A percentile compares a stretch with the other conserved stretches of the same genome.
Conservation (phyloP, 2,329 filamentous ascomycete species). For the Cercospora brassicicola region DNA sequence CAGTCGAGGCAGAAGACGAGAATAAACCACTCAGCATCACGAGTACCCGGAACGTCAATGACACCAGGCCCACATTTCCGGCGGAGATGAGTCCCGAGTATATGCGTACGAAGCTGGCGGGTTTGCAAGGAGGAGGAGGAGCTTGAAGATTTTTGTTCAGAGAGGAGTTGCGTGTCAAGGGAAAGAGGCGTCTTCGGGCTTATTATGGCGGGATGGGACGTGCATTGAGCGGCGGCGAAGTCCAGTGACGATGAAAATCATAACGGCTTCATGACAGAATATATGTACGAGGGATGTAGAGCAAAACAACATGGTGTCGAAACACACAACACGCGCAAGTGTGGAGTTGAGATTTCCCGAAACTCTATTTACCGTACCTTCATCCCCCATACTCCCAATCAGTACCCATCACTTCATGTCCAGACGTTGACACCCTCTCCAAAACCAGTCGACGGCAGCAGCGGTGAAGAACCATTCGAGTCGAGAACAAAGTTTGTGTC, state of each 20-base stretch:
- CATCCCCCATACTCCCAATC: neutral
- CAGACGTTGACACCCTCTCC: too few species aligned
- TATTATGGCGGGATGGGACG: too few species aligned
- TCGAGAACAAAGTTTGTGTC: neutral
- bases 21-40: neutral
- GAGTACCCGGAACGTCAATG: neutral
- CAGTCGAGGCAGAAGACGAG: neutral
- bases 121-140: neutral
- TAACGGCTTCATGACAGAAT: neutral
- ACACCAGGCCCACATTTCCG: neutral
- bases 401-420: neutral
- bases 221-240: too few species aligned
- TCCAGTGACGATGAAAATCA: neutral
- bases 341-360: neutral
- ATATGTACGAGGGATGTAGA: neutral
- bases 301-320: neutral
- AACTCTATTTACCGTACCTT: neutral
- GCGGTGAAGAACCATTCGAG: neutral
- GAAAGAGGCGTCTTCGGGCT: too few species aligned
- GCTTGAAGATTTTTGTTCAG: neutral
- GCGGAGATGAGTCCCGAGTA: neutral
- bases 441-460: neutral
- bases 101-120: neutral
- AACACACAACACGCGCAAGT: neutral
- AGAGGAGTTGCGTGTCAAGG: neutral